Percentiles rank a stretch among this genome's conserved stretches.
phyloP scores from a whole-genome alignment of 2,329 filamentous ascomycete species.

The Xylaria sp. region DNA sequence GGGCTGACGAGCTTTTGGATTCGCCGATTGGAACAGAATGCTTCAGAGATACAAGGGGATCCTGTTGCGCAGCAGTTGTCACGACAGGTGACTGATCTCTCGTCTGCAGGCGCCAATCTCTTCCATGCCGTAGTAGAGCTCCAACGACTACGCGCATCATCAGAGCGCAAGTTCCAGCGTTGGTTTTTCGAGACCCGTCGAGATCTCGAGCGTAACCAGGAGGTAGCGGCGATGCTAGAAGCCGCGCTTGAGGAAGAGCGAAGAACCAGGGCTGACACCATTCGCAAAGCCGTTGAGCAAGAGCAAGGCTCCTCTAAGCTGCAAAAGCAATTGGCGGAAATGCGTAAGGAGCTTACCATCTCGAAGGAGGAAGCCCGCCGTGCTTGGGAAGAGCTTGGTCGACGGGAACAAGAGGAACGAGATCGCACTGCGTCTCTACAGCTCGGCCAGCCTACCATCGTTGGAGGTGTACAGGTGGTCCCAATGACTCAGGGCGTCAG shows the following conservation, averaged over 20 bases:
- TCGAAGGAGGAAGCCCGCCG: constrained; percentile 94
- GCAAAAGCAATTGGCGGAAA: constrained; percentile 82
- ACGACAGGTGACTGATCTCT: constrained; percentile 95
- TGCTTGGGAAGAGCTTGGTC: constrained; percentile 95
- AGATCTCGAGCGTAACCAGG: constrained; percentile 84
- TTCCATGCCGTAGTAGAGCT: constrained; percentile 98
- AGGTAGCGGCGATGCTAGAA: constrained; percentile 82
- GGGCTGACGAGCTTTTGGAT: constrained; percentile 98
- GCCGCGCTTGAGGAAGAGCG: constrained; percentile 76
- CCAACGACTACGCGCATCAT: constrained; percentile 90
- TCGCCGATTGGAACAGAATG: constrained; percentile 86
- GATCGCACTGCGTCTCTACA: constrained; percentile 85
- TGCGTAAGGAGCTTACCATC: constrained; percentile 91
- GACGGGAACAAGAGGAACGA: constrained; percentile 90
- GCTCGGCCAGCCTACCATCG: constrained; percentile 83
- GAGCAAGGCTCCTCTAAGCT: constrained; percentile 72
- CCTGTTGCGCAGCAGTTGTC: constrained; percentile 87
- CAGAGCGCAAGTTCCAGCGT: constrained; percentile 95
- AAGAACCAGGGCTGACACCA: constrained; percentile 69
- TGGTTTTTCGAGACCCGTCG: constrained; percentile 97
- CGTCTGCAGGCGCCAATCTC: constrained; percentile 92
- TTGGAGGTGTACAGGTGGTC: constrained; percentile 93
- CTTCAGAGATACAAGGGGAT: constrained; percentile 80
- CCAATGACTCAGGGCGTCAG: constrained; percentile 81
- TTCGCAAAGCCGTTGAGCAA: constrained; percentile 68